These are phyloP conservation scores for Sedum album DNA, from an alignment of 164 flowering plant species.

Conservation along the genomic window DNA sequence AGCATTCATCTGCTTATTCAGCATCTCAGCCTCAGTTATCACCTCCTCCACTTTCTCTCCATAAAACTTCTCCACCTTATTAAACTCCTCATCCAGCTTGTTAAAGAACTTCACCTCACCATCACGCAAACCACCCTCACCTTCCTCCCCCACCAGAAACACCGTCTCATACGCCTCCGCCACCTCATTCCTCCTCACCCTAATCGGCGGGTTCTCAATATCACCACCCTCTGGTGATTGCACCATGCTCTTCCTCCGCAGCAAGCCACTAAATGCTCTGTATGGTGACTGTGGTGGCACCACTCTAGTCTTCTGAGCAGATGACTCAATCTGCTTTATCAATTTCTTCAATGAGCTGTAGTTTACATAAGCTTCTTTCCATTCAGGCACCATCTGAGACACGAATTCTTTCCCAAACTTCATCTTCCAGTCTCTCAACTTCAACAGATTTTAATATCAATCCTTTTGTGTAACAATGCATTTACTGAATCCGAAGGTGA, in stretches of 20 bases:
- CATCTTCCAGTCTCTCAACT: slow-evolving; percentile 24
- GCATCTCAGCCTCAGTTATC: slow-evolving; percentile 22
- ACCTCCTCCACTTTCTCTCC: slow-evolving; percentile 29
- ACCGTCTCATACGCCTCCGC: slow-evolving; percentile 22
- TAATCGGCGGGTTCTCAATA: slow-evolving; percentile 26
- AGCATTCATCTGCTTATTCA: slow-evolving; percentile 38
- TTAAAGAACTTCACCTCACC: slow-evolving; percentile 18
- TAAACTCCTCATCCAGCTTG: slow-evolving; percentile 33
- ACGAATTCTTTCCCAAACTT: slow-evolving; percentile 65
- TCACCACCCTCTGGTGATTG: slow-evolving; percentile 1
- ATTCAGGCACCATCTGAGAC: slow-evolving; percentile 72
- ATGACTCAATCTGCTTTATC: slow-evolving; percentile 27
- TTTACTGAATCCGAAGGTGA: too few species aligned
- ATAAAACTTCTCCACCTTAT: slow-evolving; percentile 29
- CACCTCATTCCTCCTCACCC: slow-evolving; percentile 13
- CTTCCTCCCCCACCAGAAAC: slow-evolving; percentile 21
- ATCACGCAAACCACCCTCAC: slow-evolving; percentile 27
- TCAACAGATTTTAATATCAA: not conserved
- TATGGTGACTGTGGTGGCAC: slow-evolving; percentile 24
- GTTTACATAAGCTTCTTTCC: slow-evolving; percentile 69
- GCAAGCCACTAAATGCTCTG: slow-evolving; percentile 48
- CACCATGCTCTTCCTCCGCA: not conserved
- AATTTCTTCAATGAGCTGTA: slow-evolving; percentile 29
- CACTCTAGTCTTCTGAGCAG: slow-evolving; percentile 13
- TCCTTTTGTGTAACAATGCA: too few species aligned